Conservation (phyloP, 2,329 filamentous ascomycete species). For the Botrytis pseudocinerea region DNA sequence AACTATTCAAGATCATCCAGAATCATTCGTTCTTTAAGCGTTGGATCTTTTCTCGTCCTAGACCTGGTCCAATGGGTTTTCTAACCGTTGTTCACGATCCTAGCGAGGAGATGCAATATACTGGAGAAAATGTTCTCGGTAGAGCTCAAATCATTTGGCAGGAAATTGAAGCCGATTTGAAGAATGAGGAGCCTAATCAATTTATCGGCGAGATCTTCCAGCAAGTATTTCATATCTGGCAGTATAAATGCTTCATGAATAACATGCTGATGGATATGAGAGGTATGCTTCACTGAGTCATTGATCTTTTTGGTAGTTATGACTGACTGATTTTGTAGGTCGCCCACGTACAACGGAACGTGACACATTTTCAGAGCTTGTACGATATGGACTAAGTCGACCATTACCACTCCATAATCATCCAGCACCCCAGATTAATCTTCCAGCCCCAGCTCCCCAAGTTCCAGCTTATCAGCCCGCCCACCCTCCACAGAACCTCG, state of each 20-base stretch:
- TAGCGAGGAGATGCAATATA: background rate
- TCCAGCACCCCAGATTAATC: background rate
- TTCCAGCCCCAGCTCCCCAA: background rate
- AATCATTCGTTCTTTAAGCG: background rate
- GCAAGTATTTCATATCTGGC: background rate
- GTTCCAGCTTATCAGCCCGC: background rate
- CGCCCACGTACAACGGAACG: background rate
- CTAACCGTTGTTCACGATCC: background rate
- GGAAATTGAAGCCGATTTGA: background rate
- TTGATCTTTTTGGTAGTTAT: background rate
- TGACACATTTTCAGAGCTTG: background rate
- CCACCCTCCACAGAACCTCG: background rate
- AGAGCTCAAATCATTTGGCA: background rate
- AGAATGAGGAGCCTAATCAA: no score
- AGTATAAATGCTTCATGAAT: background rate
- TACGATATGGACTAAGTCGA: background rate
- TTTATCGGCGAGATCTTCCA: background rate
- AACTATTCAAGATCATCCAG: background rate
- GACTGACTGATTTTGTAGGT: background rate
- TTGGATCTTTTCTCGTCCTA: background rate
- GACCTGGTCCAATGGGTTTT: background rate
- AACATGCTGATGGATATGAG: background rate
- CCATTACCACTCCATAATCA: background rate
- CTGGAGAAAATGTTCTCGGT: background rate
- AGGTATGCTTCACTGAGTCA: background rate